Conservation (phyloP, 106 monocot genomes). For the Chionographis japonica region DNA sequence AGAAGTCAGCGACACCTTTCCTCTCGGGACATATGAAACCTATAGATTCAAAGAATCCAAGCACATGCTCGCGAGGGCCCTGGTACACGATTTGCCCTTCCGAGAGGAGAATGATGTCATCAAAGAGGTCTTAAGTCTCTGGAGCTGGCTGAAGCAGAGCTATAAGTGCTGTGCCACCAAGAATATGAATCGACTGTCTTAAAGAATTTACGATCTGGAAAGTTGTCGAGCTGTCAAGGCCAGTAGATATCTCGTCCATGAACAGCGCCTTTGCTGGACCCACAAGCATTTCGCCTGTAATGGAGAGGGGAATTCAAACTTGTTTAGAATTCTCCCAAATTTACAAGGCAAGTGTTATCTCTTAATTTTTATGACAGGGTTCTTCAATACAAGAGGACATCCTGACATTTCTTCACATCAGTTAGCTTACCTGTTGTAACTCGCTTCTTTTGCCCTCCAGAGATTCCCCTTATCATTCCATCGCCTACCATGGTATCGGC, state of each 20-base stretch:
- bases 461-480: constrained; percentile 60
- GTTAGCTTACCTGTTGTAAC: constrained; percentile 53
- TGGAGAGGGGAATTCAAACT: background rate
- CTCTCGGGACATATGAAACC: constrained; percentile 74
- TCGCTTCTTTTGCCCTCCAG: constrained; percentile 68
- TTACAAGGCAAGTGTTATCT: too few species aligned
- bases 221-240: constrained; percentile 66
- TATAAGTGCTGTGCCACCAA: constrained; percentile 54
- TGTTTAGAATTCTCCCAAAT: too few species aligned
- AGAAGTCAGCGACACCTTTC: constrained; percentile 68
- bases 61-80: constrained; percentile 55
- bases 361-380: too few species aligned
- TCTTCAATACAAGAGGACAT: too few species aligned
- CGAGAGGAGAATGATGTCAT: constrained; percentile 66
- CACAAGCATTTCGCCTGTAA: constrained; percentile 69
- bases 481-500: constrained; percentile 76
- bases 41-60: constrained; percentile 60
- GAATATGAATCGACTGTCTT: constrained; percentile 61
- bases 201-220: constrained; percentile 54
- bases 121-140: constrained; percentile 65
- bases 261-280: constrained; percentile 66
- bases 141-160: constrained; percentile 72
- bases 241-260: constrained; percentile 79
- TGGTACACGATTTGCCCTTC: constrained; percentile 67
- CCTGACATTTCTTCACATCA: background rate